Evolutionary conservation across 2,329 filamentous ascomycete genomes (phyloP).

Genomic region (Talaromyces sp.): DNA sequence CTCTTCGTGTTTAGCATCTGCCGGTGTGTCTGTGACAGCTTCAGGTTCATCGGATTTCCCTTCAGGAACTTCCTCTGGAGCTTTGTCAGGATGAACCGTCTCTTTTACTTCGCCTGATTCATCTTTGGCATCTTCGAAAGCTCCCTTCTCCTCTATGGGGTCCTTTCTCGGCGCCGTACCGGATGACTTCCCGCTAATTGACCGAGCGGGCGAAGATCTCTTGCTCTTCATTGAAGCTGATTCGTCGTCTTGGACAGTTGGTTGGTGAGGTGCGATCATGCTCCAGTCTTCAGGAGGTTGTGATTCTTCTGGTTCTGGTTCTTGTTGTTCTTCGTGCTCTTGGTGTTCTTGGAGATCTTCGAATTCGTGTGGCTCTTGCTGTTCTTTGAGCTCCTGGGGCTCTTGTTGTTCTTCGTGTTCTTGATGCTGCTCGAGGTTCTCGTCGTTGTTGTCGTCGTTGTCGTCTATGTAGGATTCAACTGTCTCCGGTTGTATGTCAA

Average conservation of each 20-base stretch:
- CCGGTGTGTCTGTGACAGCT: constrained; percentile 3
- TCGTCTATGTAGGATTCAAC: neutral
- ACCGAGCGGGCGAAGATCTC: neutral
- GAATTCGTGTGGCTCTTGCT: neutral
- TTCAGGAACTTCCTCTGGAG: neutral
- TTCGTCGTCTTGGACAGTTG: constrained; percentile 15
- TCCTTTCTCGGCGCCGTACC: neutral
- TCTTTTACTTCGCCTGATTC: neutral
- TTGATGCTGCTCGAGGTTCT: neutral
- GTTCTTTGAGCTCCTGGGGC: neutral
- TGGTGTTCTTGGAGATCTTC: neutral
- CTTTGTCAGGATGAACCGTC: neutral
- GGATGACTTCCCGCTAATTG: constrained; percentile 1
- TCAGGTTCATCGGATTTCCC: neutral
- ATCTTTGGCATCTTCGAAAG: neutral
- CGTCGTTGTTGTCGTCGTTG: neutral
- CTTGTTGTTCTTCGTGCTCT: neutral
- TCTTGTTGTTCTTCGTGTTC: neutral
- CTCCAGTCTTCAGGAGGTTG: constrained; percentile 8
- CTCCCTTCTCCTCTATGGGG: neutral
- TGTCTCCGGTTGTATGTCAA: neutral
- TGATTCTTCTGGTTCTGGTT: neutral
- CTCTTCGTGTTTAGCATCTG: neutral
- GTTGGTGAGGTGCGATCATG: constrained; percentile 17
- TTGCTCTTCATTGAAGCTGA: constrained; percentile 6